These are phyloP conservation scores for Gynostemma pentaphyllum DNA, from an alignment of 306 rosid genomes.

Conservation along the genomic window DNA sequence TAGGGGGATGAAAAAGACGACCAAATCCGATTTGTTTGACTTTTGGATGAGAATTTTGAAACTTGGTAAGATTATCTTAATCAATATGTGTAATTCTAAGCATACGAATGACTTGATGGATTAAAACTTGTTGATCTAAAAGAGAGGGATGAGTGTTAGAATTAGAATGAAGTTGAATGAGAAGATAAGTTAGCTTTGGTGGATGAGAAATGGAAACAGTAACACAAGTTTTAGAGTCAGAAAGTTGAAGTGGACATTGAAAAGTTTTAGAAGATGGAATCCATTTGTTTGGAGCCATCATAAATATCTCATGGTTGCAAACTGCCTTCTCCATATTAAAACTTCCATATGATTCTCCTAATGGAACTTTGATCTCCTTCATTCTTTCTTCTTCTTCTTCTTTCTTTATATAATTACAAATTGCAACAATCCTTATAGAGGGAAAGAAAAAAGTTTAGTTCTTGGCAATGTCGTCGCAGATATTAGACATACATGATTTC, in stretches of 20 bases:
- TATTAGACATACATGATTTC: too few species aligned
- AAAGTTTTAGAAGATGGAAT: conserved; percentile 19
- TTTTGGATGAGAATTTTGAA: neutral
- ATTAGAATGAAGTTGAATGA: conserved; percentile 8
- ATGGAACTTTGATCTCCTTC: too few species aligned
- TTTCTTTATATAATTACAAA: too few species aligned
- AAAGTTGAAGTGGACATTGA: conserved; percentile 25
- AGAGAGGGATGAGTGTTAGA: neutral
- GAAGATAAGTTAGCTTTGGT: neutral
- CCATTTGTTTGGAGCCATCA: conserved; percentile 44
- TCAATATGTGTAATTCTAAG: conserved; percentile 12
- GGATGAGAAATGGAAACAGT: conserved; percentile 15
- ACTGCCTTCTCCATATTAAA: conserved; percentile 23
- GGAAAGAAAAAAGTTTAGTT: too few species aligned
- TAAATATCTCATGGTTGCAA: conserved; percentile 37
- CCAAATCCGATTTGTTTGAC: conserved; percentile 12
- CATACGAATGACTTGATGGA: conserved; percentile 31
- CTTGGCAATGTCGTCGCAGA: too few species aligned
- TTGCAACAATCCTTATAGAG: too few species aligned
- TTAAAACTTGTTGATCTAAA: neutral
- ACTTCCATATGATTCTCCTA: neutral
- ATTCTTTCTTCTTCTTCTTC: too few species aligned
- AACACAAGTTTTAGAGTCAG: conserved; percentile 2
- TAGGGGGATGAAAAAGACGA: conserved; percentile 17
- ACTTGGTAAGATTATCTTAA: neutral